Base-by-base conservation (phyloP, 306 rosid genomes). In the Rubus idaeus region DNA sequence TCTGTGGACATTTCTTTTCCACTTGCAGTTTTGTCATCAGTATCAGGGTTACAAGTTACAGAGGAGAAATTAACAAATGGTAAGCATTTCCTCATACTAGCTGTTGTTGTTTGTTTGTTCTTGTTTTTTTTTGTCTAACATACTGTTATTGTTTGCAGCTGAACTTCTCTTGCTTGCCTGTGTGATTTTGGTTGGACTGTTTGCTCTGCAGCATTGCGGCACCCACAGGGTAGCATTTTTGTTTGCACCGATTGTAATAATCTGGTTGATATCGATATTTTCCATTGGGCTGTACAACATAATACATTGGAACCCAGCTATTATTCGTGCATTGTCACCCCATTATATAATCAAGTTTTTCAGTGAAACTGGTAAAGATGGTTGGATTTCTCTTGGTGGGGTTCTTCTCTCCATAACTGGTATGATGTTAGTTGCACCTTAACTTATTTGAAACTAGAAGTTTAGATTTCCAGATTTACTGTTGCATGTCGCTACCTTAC, bases 351-450 rank as follows among this genome's bases (percentile, higher is more conserved):
- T 89, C 82, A 89, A 88, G 85, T 92, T 90, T 84, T 92, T 92
- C 21, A 62, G 47, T 7, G 75, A 73, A 80, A 90, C 93, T 70
- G 96, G 96, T 57, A 89, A 86, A 90, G 92, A 86, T 76, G 96
- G 97, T 61, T 93, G 94, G 96, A 79, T 90, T 79, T 87, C 97
- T 77, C 97, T 92, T 8, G 97, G 96, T 73, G 97, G 97, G 78
- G 45, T 92, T 79, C 96, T 92, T 79, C 92, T 92, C 26, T 86
- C 91, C 66, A 89, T 85, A 83, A 90, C 97, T 64, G 97, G 97
- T 92, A 90, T 73, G 91, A 78, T 78, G 23, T 64, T 64, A 47
- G 18, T 60, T 57, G 13, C 61, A 49, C 56, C 75, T 80, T 80
- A 53, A 64, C 68, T 74, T 52, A 50, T 58, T 57, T 56, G 52